Evolutionary conservation across 495 filamentous ascomycete species (phyloP), one percentile per base, ranked within the genome.

Genomic region (Neurospora intermedia): DNA sequence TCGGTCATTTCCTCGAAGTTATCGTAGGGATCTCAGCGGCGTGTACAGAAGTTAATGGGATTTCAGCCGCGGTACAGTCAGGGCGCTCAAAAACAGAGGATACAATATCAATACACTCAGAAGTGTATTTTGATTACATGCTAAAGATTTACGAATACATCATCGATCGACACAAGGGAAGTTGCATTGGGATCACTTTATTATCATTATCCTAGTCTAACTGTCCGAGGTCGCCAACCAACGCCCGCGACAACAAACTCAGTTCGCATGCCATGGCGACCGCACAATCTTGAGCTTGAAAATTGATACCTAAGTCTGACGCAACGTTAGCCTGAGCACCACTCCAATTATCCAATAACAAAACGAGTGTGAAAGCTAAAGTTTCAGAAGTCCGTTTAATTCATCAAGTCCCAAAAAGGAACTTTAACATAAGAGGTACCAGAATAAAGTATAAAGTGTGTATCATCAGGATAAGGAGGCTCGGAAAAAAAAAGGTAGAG

Each of bases 351-450:
- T 66, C 43, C 48, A 16, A 70, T 69, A 15, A 59, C 66, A 48
- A 39, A 72, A 45, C 2, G 39, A 42, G 75, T 54, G 45, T 27
- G 74, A 74, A 73, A 80, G 76, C 54, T 15, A 18, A 4, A 31
- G 27, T 35, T 75, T 88, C 87, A 89, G 87, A 89, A 88, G 87
- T 88, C 85, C 85, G 75, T 78, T 88, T 79, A 81, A 87, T 87
- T 88, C 87, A 89, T 88, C 75, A 85, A 80, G 81, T 72, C 77
- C 77, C 80, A 6, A 15, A 43, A 43, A 43, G 4, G 74, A 77
- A 77, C 79, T 78, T 83, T 89, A 85, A 88, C 85, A 88, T 87
- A 88, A 89, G 88, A 89, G 88, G 87, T 89, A 86, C 87, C 87
- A 89, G 86, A 89, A 88, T 82, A 81, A 78, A 81, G 76, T 77